Percentiles rank a stretch among this genome's conserved stretches.
phyloP scores from a whole-genome alignment of 1,284 basidiomycete species.

The Takashimella koratensis region DNA sequence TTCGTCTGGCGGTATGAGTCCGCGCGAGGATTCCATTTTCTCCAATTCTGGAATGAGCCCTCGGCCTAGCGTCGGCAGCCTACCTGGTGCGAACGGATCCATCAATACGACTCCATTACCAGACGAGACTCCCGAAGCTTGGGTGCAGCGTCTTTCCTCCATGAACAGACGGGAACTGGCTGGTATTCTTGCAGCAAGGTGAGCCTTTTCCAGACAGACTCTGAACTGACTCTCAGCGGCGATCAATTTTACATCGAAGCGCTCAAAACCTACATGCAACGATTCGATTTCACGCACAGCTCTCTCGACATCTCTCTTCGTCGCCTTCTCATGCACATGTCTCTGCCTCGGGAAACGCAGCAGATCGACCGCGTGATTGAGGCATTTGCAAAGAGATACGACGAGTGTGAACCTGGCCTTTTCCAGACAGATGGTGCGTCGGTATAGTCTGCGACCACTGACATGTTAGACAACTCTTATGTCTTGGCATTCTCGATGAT shows the following conservation, averaged over 20 bases:
- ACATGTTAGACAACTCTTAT: constrained; percentile 78
- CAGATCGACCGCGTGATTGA: constrained; percentile 98
- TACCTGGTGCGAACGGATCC: constrained; percentile 9
- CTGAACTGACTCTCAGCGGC: constrained; percentile 52
- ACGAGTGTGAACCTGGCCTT: constrained; percentile 75
- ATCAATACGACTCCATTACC: constrained; percentile 20
- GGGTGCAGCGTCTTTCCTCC: constrained; percentile 61
- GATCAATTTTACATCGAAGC: constrained; percentile 70
- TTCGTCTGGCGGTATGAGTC: constrained; percentile 7
- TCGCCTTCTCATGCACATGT: constrained; percentile 83
- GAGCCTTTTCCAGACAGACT: constrained; percentile 20
- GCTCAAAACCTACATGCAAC: constrained; percentile 66
- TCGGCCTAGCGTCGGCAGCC: constrained; percentile 27
- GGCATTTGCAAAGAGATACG: constrained; percentile 83
- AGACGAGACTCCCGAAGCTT: constrained; percentile 67
- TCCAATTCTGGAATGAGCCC: constrained; percentile 19
- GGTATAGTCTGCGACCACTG: constrained; percentile 2
- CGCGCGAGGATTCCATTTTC: background rate
- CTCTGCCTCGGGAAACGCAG: constrained; percentile 91
- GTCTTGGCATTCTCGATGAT: constrained; percentile 96
- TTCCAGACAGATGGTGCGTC: constrained; percentile 70
- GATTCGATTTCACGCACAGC: constrained; percentile 72
- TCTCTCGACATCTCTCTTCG: constrained; percentile 91
- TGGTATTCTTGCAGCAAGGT: constrained; percentile 76
- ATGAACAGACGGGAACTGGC: constrained; percentile 74